phyloP scores from a whole-genome alignment of 331 rosid species.

The Phaseolus coccineus region DNA sequence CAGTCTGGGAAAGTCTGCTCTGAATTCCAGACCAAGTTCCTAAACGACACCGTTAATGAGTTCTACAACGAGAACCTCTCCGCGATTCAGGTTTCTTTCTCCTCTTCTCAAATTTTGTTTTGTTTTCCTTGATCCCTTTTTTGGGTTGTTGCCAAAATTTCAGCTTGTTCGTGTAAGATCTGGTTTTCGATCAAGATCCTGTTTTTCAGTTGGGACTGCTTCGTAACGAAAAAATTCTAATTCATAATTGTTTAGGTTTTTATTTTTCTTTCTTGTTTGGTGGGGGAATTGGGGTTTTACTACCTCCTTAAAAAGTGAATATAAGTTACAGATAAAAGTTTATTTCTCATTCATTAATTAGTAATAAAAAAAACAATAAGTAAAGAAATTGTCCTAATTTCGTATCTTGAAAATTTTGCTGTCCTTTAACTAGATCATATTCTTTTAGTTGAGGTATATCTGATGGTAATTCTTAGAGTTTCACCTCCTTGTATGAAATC shows the following conservation, averaged over 20 bases:
- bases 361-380: background rate
- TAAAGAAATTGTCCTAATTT: background rate
- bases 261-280: background rate
- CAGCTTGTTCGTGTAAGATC: background rate
- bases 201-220: background rate
- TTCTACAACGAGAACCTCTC: slow-evolving; percentile 57
- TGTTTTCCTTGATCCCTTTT: background rate
- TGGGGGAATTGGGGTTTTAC: background rate
- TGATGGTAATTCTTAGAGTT: background rate
- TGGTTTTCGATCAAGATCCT: background rate
- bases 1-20: slow-evolving; percentile 63
- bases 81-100: slow-evolving; percentile 69
- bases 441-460: background rate
- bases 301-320: background rate
- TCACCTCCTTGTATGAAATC: background rate
- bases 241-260: background rate
- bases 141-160: background rate
- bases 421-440: background rate
- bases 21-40: slow-evolving; percentile 35
- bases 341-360: background rate
- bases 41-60: slow-evolving; percentile 35
- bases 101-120: background rate
- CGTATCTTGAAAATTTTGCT: background rate
- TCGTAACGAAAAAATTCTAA: background rate
- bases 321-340: background rate